These are phyloP conservation scores for Atkinsonella texensis DNA, from an alignment of 2,329 filamentous ascomycete genomes.

Conservation along the genomic window DNA sequence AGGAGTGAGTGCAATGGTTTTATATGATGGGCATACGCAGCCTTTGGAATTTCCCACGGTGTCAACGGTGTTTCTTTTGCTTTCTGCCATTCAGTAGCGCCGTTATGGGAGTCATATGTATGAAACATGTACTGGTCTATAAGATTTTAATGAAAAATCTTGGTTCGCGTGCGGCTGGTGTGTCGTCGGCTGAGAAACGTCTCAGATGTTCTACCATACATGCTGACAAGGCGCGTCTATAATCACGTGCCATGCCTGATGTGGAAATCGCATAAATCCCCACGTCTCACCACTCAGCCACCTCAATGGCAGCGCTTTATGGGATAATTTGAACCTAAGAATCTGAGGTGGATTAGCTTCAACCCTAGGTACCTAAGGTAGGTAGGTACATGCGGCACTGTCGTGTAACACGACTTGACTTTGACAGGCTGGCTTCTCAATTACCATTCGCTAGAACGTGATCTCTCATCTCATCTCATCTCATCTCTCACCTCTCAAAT, in stretches of 20 bases:
- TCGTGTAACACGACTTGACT: no score
- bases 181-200: background rate
- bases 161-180: background rate
- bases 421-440: no score
- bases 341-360: no score
- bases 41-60: background rate
- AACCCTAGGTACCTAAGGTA: no score
- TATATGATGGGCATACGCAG: background rate
- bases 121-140: constrained; percentile 2
- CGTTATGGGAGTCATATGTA: background rate
- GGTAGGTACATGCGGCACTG: no score
- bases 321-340: no score
- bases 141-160: background rate
- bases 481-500: no score
- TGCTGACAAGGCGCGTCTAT: no score
- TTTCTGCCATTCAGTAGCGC: background rate
- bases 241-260: background rate
- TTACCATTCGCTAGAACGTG: no score
- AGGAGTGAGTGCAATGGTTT: background rate
- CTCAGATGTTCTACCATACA: no score
- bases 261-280: background rate
- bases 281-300: background rate
- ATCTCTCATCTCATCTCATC: no score
- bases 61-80: constrained; percentile 4
- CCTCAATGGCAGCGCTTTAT: background rate